phyloP scores from a whole-genome alignment of 2,329 filamentous ascomycete species.

The Nemania diffusa region DNA sequence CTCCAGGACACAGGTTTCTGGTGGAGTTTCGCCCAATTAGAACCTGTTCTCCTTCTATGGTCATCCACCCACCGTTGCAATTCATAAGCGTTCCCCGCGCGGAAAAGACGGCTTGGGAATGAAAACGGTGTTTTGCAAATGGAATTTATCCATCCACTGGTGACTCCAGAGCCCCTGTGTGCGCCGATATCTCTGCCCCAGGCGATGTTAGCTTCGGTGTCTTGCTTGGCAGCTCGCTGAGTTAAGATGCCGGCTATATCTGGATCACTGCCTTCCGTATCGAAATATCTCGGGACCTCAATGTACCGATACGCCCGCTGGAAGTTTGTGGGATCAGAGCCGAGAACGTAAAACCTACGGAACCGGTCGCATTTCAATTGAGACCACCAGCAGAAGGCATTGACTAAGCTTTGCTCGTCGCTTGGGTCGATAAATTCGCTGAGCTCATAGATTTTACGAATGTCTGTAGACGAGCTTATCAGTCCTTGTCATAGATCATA shows the following conservation, averaged over 20 bases:
- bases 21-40: slow-evolving; percentile 49
- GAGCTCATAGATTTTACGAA: slow-evolving; percentile 57
- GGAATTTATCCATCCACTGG: slow-evolving; percentile 23
- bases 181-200: slow-evolving; percentile 13
- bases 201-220: slow-evolving; percentile 26
- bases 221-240: slow-evolving; percentile 23
- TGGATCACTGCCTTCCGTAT: slow-evolving; percentile 52
- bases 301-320: slow-evolving; percentile 47
- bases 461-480: slow-evolving; percentile 26
- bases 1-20: slow-evolving; percentile 55
- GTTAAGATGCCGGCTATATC: slow-evolving; percentile 46
- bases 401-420: slow-evolving; percentile 71
- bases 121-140: slow-evolving; percentile 26
- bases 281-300: slow-evolving; percentile 52
- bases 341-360: slow-evolving; percentile 66
- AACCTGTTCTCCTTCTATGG: slow-evolving; percentile 2
- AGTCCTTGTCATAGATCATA: not conserved
- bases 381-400: slow-evolving; percentile 72
- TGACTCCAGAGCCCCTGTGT: not conserved
- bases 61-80: slow-evolving; percentile 38
- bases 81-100: slow-evolving; percentile 33
- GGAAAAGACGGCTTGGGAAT: slow-evolving; percentile 33
- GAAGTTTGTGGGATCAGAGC: slow-evolving; percentile 52
- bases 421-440: slow-evolving; percentile 62
- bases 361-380: slow-evolving; percentile 60